Evolutionary conservation across 495 filamentous ascomycete genomes (phyloP), one percentile per base, ranked within the genome.

Genomic region (Bacidia gigantensis): DNA sequence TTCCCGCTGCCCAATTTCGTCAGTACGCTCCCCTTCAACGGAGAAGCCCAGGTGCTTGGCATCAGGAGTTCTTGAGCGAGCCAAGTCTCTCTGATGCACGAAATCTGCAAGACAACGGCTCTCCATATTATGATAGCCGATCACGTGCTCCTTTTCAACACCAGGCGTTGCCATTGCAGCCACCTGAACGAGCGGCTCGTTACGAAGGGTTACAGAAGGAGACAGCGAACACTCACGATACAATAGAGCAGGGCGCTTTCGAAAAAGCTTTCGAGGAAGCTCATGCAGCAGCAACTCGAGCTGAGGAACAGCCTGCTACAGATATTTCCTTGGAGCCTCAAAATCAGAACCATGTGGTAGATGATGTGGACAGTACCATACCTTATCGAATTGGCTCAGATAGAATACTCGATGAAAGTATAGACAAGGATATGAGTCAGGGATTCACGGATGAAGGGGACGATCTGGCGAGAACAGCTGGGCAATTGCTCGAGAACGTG

Each of bases 401-500:
- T 39, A 65, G 58, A 18, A 75, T 76, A 42, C 55, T 59, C 23
- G 63, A 67, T 3, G 63, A 70, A 22, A 52, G 65, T 35, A 58
- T 68, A 18, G 40, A 55, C 3, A 54, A 59, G 50, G 49, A 56
- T 23, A 53, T 49, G 22, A 35, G 29, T 14, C 59, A 65, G 18
- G 25, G 56, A 11, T 29, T 61, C 9, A 39, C 57, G 20, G 47
- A 61, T 32, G 79, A 85, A 53, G 71, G 72, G 3, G 82, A 88
- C 58, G 85, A 80, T 32, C 71, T 89, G 25, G 80, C 83, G 17
- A 69, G 71, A 32, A 87, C 85, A 2, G 86, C 86, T 7, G 84
- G 77, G 18, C 69, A 80, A 44, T 68, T 92, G 3, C 69, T 92
- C 2, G 75, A 86, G n/a, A 81, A 72, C 39, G 73, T 92, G 10